Evolutionary conservation across 192 early-diverging fungal genomes (phyloP).

Genomic region (Backusella luteola): DNA sequence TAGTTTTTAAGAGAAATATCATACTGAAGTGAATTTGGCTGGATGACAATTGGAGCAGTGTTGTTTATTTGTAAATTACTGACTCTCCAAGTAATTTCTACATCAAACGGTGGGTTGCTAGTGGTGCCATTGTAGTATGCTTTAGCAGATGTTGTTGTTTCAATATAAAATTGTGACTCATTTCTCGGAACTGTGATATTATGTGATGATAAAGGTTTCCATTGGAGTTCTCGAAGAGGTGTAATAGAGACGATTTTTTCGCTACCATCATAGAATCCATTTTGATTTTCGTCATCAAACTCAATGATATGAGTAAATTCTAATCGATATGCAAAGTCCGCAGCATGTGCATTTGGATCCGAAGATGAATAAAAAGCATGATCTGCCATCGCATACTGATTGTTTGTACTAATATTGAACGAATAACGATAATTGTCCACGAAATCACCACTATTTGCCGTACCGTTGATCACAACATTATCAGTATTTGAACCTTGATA

Average conservation of each 20-base stretch:
- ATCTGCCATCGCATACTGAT: constrained; percentile 20
- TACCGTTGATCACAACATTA: constrained; percentile 32
- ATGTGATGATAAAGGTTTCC: constrained; percentile 18
- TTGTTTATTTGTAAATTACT: constrained; percentile 34
- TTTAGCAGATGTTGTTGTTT: constrained; percentile 20
- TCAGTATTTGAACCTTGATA: constrained; percentile 6
- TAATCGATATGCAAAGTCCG: constrained; percentile 34
- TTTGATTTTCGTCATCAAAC: constrained; percentile 35
- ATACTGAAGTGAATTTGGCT: constrained; percentile 35
- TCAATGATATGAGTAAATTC: constrained; percentile 29
- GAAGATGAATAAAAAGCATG: constrained; percentile 29
- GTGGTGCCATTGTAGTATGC: constrained; percentile 11
- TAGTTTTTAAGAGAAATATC: constrained; percentile 30
- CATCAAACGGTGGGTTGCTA: constrained; percentile 12
- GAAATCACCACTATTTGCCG: constrained; percentile 17
- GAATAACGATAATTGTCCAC: constrained; percentile 26
- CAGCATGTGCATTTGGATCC: constrained; percentile 20
- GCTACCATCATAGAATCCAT: constrained; percentile 26
- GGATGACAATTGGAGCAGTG: constrained; percentile 23
- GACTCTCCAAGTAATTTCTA: constrained; percentile 12
- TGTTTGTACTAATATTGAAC: constrained; percentile 18
- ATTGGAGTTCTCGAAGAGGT: constrained; percentile 20
- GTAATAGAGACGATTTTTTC: constrained; percentile 24
- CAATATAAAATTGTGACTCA: constrained; percentile 12
- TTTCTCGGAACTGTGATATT: constrained; percentile 29